phyloP scores from a whole-genome alignment of 2,329 filamentous ascomycete species.

The Seiridium unicorne region DNA sequence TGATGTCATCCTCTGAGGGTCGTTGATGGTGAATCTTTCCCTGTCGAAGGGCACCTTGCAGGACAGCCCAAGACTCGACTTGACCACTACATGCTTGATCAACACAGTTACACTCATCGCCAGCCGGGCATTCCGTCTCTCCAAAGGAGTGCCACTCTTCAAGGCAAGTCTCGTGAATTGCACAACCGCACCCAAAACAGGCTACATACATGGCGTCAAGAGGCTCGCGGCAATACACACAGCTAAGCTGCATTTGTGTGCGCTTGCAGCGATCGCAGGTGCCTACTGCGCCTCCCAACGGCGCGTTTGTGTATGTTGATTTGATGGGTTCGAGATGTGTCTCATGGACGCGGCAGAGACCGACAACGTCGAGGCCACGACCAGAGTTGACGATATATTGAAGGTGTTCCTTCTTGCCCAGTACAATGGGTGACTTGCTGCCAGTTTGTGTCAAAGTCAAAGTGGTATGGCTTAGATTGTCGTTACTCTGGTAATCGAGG shows the following conservation, averaged over 20 bases:
- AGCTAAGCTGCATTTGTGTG: conserved; percentile 56
- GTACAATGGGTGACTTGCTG: conserved; percentile 49
- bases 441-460: conserved; percentile 33
- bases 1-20: conserved; percentile 6
- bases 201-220: conserved; percentile 59
- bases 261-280: conserved; percentile 48
- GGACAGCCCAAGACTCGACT: conserved; percentile 60
- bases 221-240: conserved; percentile 62
- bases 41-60: conserved; percentile 43
- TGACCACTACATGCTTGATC: conserved; percentile 55
- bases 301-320: conserved; percentile 45
- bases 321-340: conserved; percentile 59
- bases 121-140: conserved; percentile 58
- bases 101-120: conserved; percentile 63
- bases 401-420: conserved; percentile 55
- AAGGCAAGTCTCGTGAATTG: conserved; percentile 57
- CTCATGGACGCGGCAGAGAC: conserved; percentile 62
- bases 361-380: conserved; percentile 61
- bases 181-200: conserved; percentile 63
- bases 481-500: conserved; percentile 34
- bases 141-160: conserved; percentile 57
- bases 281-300: conserved; percentile 36
- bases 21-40: conserved; percentile 28
- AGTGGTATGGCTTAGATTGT: conserved; percentile 30
- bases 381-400: conserved; percentile 48